phyloP scores from a whole-genome alignment of 345 rosid genomes.

The Hibiscus tridactylites region DNA sequence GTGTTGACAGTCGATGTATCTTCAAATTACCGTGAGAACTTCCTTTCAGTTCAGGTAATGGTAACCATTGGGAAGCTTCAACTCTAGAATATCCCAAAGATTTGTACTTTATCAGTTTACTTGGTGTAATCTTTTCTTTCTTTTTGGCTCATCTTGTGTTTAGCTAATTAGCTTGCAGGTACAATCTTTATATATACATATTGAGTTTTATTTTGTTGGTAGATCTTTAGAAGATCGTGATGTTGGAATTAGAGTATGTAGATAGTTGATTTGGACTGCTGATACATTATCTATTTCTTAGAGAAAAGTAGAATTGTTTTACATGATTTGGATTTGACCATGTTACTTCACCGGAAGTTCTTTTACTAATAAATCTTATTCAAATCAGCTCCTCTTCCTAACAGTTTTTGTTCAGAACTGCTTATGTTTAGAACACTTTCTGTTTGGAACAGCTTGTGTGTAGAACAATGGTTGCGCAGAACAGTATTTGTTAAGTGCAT shows the following conservation, averaged over 20 bases:
- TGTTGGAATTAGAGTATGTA: too few species aligned
- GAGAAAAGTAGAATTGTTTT: too few species aligned
- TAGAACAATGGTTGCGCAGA: not conserved
- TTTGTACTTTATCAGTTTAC: not conserved
- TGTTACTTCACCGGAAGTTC: not conserved
- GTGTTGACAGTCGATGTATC: not conserved
- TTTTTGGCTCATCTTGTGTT: too few species aligned
- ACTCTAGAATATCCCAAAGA: not conserved
- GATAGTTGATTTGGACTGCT: too few species aligned
- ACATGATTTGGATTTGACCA: not conserved
- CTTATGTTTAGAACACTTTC: not conserved
- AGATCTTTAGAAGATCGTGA: not conserved
- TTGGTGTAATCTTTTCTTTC: too few species aligned
- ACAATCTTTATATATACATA: too few species aligned
- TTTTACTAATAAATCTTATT: too few species aligned
- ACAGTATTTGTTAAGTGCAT: too few species aligned
- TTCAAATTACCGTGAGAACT: conserved; percentile 13
- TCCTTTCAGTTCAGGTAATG: conserved; percentile 13
- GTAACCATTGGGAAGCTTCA: conserved; percentile 22
- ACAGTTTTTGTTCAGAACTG: not conserved
- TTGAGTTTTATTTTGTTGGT: not conserved
- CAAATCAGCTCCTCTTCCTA: too few species aligned
- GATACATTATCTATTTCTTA: too few species aligned
- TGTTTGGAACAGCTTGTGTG: too few species aligned
- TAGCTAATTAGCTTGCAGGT: too few species aligned